A percentile compares a stretch with the other conserved stretches of the same genome.
These are phyloP conservation scores for Hygrophorus pudorinus DNA, from an alignment of 768 basidiomycete genomes.

Conservation along the genomic window DNA sequence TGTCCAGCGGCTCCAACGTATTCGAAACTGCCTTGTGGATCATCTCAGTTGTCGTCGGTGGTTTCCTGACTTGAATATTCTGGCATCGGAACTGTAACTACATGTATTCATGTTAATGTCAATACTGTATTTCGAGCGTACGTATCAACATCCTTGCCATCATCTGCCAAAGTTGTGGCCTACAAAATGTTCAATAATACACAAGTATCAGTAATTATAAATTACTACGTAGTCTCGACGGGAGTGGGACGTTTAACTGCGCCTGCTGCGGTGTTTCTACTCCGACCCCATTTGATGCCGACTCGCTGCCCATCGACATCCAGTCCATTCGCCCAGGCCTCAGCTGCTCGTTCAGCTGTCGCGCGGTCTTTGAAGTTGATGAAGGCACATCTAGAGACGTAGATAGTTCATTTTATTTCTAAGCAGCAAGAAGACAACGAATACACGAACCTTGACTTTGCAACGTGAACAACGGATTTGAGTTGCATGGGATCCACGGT, in stretches of 20 bases:
- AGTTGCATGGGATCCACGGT: conserved; percentile 52
- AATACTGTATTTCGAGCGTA: no score
- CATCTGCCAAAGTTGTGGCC: neutral
- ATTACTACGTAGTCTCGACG: conserved; percentile 8
- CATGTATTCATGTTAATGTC: no score
- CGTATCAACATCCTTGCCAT: no score
- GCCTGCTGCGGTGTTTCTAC: conserved; percentile 27
- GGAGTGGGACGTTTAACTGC: conserved; percentile 22
- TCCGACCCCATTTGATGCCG: conserved; percentile 83
- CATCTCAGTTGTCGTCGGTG: conserved; percentile 27
- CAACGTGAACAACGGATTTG: conserved; percentile 79
- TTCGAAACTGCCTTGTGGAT: conserved; percentile 31
- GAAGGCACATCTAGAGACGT: conserved; percentile 70
- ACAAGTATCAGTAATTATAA: neutral
- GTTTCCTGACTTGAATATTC: conserved; percentile 20
- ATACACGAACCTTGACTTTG: conserved; percentile 56
- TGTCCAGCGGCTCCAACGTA: conserved; percentile 26
- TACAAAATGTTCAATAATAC: neutral
- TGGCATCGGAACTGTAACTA: no score
- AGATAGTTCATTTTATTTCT: neutral
- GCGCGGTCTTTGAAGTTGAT: conserved; percentile 81
- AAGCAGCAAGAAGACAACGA: neutral
- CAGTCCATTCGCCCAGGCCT: conserved; percentile 84
- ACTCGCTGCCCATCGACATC: conserved; percentile 73
- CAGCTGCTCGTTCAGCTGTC: conserved; percentile 81